phyloP scores from a whole-genome alignment of 2,329 filamentous ascomycete genomes.

The Cladosporium sp. region DNA sequence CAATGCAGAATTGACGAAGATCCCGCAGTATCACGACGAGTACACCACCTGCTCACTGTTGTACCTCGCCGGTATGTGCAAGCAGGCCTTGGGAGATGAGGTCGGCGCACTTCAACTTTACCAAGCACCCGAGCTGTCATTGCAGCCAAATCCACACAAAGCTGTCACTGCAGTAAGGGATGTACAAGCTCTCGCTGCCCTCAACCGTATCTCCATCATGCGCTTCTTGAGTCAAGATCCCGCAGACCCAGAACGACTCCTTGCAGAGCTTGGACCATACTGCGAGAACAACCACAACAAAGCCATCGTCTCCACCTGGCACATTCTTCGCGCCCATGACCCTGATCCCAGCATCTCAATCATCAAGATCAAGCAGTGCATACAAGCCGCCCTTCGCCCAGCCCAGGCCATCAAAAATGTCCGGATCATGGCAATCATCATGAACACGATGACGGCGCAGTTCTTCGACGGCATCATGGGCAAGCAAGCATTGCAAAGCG shows the following conservation, averaged over 20 bases:
- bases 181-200: constrained; percentile 42
- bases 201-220: constrained; percentile 48
- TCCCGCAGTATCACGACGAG: constrained; percentile 12
- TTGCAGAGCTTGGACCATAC: constrained; percentile 63
- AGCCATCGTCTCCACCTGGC: constrained; percentile 73
- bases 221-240: constrained; percentile 27
- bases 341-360: constrained; percentile 61
- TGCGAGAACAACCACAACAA: constrained; percentile 67
- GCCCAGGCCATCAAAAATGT: constrained; percentile 68
- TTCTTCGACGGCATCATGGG: constrained; percentile 81
- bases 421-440: constrained; percentile 75
- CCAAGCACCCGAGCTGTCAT: constrained; percentile 55
- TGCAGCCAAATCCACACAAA: constrained; percentile 32
- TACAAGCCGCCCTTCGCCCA: constrained; percentile 67
- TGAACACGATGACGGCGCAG: constrained; percentile 78
- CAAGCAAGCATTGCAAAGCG: constrained; percentile 49
- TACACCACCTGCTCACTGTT: constrained; percentile 38
- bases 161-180: constrained; percentile 31
- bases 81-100: constrained; percentile 72
- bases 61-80: constrained; percentile 72
- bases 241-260: constrained; percentile 54
- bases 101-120: constrained; percentile 65
- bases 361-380: constrained; percentile 71
- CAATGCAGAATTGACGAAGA: constrained; percentile 31
- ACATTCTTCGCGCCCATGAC: constrained; percentile 65